Base-by-base conservation (phyloP, 495 filamentous ascomycete genomes). In the Penicillium bialowiezense region DNA sequence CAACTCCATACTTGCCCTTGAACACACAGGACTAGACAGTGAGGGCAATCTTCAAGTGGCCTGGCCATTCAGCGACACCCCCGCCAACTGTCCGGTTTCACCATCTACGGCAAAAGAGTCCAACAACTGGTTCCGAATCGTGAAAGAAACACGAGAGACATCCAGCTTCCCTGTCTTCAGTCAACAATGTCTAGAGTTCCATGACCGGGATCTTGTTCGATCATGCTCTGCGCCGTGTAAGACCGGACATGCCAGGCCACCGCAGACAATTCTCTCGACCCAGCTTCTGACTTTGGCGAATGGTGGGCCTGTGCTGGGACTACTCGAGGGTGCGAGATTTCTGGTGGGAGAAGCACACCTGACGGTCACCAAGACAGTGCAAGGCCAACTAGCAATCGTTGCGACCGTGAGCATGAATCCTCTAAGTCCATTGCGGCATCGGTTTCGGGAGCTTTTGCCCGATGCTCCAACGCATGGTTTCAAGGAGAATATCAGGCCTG, bases 1-100 rank as follows among this genome's bases (percentile, higher is more conserved):
- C 4, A 28, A 39, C 7, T 32, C 51, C 3, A 48, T 54, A 13
- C 19, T 50, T 13, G 39, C 33, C 3, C 44, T 54, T 14, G 33
- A 45, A 28, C 23, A 45, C 17, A 39, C 51, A 0, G 42, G 47
- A 2, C 20, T 51, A 9, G 52, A 55, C 14, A 41, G 17, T 9
- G 37, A 46, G 2, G 35, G 33, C 2, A 37, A 51, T 20, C 47
- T 55, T 4, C 42, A 41, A 15, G 52, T 37, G 10, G 45, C 26
- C 17, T 55, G 52, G 23, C 23, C 23, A 26, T 26, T 26, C 8
- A 26, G 23, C 23, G 23, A 26, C 23, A 40, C 7, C 7, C 37
- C 37, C 7, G 37, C 17, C 8, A 19, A 19, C 17, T 24, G 21
- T 40, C 37, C 7, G 9, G 6, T 40, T 7, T 24, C n/a, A 2